These are phyloP conservation scores for Hemileia vastatrix DNA, from an alignment of 1,284 basidiomycete genomes.

Conservation along the genomic window DNA sequence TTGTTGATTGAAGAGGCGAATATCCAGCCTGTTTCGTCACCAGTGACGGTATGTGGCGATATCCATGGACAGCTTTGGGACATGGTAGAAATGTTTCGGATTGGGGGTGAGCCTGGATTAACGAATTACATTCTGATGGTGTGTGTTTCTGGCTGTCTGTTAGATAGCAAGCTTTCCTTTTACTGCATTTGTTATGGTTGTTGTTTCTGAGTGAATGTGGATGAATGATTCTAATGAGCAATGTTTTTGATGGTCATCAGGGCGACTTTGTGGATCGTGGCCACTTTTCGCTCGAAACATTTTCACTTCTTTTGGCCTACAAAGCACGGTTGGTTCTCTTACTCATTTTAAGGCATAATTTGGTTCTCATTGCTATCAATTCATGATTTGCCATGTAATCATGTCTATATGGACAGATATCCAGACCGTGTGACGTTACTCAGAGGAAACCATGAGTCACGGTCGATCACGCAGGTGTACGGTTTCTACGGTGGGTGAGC, in stretches of 20 bases:
- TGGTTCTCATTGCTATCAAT: not conserved
- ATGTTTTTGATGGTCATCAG: constrained; percentile 48
- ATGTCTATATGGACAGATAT: constrained; percentile 53
- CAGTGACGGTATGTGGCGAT: constrained; percentile 86
- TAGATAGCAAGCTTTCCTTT: not conserved
- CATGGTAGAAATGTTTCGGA: constrained; percentile 74
- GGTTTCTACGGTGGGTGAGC: constrained; percentile 79
- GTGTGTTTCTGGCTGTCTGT: constrained; percentile 25
- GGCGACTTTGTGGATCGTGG: constrained; percentile 97
- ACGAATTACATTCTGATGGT: constrained; percentile 98
- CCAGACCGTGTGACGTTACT: constrained; percentile 84
- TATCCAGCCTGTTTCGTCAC: constrained; percentile 81
- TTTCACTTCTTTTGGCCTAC: constrained; percentile 74
- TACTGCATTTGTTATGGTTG: not conserved
- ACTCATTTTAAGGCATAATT: not conserved
- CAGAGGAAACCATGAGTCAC: constrained; percentile 86
- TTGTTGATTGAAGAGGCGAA: constrained; percentile 90
- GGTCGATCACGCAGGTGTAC: constrained; percentile 96
- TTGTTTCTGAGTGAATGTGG: not conserved
- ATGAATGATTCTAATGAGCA: not conserved
- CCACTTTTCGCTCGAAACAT: constrained; percentile 91
- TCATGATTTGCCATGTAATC: not conserved
- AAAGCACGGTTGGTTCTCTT: constrained; percentile 66
- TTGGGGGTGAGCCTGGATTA: constrained; percentile 75
- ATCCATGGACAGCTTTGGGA: constrained; percentile 97